Base-by-base conservation (phyloP, 2,329 filamentous ascomycete species). In the Venturia asperata region DNA sequence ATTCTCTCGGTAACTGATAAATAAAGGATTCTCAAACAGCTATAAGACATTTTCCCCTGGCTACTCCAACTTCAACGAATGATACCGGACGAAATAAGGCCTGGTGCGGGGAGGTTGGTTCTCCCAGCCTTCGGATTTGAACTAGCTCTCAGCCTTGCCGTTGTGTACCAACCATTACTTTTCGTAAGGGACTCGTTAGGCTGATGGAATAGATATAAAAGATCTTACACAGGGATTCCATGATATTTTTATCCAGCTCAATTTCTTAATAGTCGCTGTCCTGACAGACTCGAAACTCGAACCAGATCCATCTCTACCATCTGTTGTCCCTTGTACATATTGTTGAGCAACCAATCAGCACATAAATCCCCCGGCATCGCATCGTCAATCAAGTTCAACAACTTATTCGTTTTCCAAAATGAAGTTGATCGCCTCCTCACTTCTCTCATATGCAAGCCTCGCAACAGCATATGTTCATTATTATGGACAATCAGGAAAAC, bases 121-220 rank as follows among this genome's bases (percentile, higher is more conserved):
- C 11, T 52, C 21, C 21, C 47, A 52, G 24, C 47, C 47, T n/a
- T 24, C 45, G 10, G 17, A n/a, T 47, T 47, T 17, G 21, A 7
- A 37, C 52, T 58, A 58, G 52, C 30, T 27, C 52, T 58, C 52
- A 58, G 52, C 52, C 52, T 58, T 58, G 52, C 52, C 24, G 37
- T 21, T 37, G 47, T 21, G 27, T 21, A 52, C 21, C 47, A 30
- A 27, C 21, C 21, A 58, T 17, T 30, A 27, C 13, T 56, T n/a
- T 37, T 37, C 15, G 27, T 5, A 7, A 7, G 52, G 19, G 17
- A 10, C 13, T 30, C 1, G 9, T 15, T n/a, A 58, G 15, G 24
- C 21, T 13, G 5, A 37, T 37, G 30, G 52, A 37, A 58, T 37
- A 37, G 52, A 58, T 37, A 37, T 58, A 58, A 15, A 58, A 58